phyloP scores from a whole-genome alignment of 345 rosid species.

The Litchi chinensis region DNA sequence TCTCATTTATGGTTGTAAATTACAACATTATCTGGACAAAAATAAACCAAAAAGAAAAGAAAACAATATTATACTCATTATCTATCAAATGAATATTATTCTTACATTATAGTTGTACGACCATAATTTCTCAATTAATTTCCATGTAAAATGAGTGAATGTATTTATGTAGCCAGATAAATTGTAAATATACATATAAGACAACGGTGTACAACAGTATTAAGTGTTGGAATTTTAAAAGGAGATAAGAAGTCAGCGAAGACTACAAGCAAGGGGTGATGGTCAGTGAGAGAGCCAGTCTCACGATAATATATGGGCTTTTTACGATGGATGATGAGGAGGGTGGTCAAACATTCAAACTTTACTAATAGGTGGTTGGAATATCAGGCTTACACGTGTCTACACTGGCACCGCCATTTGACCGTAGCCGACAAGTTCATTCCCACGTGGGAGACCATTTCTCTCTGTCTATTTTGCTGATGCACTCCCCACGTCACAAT shows the following conservation, averaged over 20 bases:
- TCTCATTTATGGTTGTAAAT: no score
- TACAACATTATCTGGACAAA: no score
- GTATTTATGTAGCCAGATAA: no score
- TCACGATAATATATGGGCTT: no score
- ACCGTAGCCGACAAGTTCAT: constrained; percentile 61
- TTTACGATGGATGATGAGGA: background rate
- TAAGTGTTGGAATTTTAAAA: constrained; percentile 1
- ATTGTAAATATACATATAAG: no score
- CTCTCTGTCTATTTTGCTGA: constrained; percentile 14
- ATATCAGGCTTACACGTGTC: constrained; percentile 59
- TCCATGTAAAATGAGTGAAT: no score
- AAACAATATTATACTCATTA: no score
- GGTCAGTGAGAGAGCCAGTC: background rate
- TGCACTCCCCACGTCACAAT: constrained; percentile 28
- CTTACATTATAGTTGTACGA: no score
- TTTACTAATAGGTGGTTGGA: constrained; percentile 10
- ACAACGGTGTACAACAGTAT: no score
- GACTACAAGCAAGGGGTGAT: constrained; percentile 40
- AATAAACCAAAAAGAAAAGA: no score
- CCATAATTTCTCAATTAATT: no score
- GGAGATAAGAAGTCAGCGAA: constrained; percentile 50
- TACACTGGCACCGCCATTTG: constrained; percentile 77
- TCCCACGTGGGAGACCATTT: constrained; percentile 56
- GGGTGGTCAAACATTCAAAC: constrained; percentile 53
- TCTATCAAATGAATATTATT: no score